phyloP scores from a whole-genome alignment of 176 grass and related monocot genomes.

The Carex littledalei region DNA sequence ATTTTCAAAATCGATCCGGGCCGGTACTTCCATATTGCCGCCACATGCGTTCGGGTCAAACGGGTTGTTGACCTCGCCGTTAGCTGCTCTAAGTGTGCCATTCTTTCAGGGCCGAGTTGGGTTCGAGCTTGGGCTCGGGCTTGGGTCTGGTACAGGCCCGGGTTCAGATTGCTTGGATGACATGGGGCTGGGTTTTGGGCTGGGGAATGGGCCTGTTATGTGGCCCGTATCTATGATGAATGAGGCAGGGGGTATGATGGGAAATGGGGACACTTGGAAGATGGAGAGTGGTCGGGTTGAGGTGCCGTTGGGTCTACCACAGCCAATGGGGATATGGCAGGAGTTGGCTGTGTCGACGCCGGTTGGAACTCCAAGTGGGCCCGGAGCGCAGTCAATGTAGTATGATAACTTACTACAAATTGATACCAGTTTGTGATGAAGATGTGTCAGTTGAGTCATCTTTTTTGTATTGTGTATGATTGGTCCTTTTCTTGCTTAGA shows the following conservation, averaged over 20 bases:
- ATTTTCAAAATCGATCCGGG: not conserved
- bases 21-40: constrained; percentile 15
- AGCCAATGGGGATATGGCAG: constrained; percentile 34
- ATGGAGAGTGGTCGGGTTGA: constrained; percentile 19
- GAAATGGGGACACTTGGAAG: constrained; percentile 27
- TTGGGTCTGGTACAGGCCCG: constrained; percentile 1
- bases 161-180: constrained; percentile 19
- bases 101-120: constrained; percentile 43
- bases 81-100: constrained; percentile 47
- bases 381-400: not conserved
- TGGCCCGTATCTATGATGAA: constrained; percentile 26
- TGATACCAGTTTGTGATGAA: constrained; percentile 5
- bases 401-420: not conserved
- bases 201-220: constrained; percentile 12
- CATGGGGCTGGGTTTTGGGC: constrained; percentile 28
- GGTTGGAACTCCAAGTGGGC: constrained; percentile 14
- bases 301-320: not conserved
- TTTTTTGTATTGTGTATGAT: constrained; percentile 10
- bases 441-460: not conserved
- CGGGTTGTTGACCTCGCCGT: constrained; percentile 39
- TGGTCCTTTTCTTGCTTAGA: not conserved
- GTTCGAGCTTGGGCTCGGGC: constrained; percentile 59
- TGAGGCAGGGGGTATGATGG: constrained; percentile 9
- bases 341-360: constrained; percentile 31
- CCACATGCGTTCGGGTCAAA: constrained; percentile 12